Conservation (phyloP, 108 stramenopile genomes). For the Parietichytrium sp. region DNA sequence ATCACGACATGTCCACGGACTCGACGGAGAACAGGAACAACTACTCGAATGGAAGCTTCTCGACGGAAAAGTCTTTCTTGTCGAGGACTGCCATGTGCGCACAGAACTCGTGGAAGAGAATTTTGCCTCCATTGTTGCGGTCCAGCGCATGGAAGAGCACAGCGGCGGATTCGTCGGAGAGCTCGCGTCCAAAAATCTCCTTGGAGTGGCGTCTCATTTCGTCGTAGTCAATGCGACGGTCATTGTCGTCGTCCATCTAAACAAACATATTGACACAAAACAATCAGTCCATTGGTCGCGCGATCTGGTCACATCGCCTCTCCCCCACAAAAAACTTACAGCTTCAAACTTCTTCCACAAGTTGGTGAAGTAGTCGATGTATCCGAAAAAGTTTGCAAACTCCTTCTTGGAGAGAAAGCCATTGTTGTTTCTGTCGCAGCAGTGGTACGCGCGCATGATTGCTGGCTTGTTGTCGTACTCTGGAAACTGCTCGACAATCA, state of each 20-base stretch:
- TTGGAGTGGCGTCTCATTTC: slow-evolving; percentile 19
- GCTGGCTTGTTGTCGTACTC: slow-evolving; percentile 44
- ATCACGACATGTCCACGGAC: no score
- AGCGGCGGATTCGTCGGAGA: slow-evolving; percentile 1
- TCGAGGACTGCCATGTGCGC: slow-evolving; percentile 21
- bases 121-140: slow-evolving; percentile 37
- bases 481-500: background rate
- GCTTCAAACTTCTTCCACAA: slow-evolving; percentile 28
- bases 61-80: slow-evolving; percentile 19
- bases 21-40: no score
- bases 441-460: slow-evolving; percentile 37
- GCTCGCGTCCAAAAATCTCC: slow-evolving; percentile 37
- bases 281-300: no score
- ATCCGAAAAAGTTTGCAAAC: slow-evolving; percentile 28
- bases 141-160: slow-evolving; percentile 22
- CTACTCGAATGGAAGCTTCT: slow-evolving; percentile 38
- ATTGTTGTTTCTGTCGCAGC: background rate
- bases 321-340: no score
- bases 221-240: slow-evolving; percentile 22
- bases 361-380: slow-evolving; percentile 19
- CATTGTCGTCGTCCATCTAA: slow-evolving; percentile 22
- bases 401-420: slow-evolving; percentile 39
- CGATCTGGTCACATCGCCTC: no score
- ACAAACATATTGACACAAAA: no score
- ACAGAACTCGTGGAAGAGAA: slow-evolving; percentile 18